These are phyloP conservation scores for Talaromyces liani DNA, from an alignment of 495 filamentous ascomycete genomes.

Conservation along the genomic window DNA sequence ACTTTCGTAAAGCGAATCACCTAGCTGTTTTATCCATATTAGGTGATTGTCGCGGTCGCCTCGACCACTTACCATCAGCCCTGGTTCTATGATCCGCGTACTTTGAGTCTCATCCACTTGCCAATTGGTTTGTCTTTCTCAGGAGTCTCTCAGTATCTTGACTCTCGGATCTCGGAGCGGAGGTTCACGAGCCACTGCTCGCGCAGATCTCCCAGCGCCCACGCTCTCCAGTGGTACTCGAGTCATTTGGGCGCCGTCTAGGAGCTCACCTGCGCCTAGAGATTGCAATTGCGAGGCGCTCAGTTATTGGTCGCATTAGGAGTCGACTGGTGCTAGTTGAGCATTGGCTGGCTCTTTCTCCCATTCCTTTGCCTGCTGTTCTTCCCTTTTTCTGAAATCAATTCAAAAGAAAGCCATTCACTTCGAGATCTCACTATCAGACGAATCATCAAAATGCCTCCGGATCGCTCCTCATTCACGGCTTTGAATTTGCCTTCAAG, in stretches of 20 bases:
- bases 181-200: not conserved
- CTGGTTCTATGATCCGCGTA: not conserved
- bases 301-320: not conserved
- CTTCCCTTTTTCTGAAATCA: not conserved
- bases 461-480: constrained; percentile 43
- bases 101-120: not conserved
- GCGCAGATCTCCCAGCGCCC: constrained; percentile 2
- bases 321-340: not conserved
- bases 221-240: not conserved
- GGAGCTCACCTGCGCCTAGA: not conserved
- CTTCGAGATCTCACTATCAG: not conserved
- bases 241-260: not conserved
- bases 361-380: not conserved
- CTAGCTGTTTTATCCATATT: not conserved
- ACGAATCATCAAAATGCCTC: constrained; percentile 33
- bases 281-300: not conserved
- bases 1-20: not conserved
- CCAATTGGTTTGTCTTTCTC: not conserved
- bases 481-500: constrained; percentile 40
- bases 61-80: not conserved
- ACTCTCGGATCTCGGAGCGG: not conserved
- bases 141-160: not conserved
- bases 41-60: not conserved
- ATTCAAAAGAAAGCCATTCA: not conserved
- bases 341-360: not conserved